Percentiles rank a stretch among this genome's conserved stretches.
Evolutionary conservation across 1,284 basidiomycete species (phyloP).

Genomic region (Rhodofomes roseus): DNA sequence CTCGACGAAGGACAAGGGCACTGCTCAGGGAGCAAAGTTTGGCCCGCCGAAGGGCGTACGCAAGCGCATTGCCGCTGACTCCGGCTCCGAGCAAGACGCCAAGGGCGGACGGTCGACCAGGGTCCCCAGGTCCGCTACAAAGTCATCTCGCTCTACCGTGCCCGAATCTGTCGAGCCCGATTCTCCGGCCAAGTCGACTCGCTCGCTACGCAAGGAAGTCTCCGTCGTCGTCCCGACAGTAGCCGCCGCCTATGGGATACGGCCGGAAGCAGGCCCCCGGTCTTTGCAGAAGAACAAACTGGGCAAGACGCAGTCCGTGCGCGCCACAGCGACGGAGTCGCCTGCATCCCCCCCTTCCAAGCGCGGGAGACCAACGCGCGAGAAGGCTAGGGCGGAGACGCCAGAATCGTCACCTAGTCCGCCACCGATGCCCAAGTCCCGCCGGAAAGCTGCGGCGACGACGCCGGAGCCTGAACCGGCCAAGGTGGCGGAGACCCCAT

Average conservation of each 20-base stretch:
- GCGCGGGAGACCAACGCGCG: background rate
- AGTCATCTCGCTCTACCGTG: background rate
- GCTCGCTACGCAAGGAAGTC: background rate
- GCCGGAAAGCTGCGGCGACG: background rate
- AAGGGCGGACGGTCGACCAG: background rate
- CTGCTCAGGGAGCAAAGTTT: background rate
- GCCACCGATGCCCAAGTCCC: background rate
- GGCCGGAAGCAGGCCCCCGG: background rate
- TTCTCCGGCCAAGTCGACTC: background rate
- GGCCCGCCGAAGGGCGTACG: background rate
- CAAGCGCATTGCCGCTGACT: background rate
- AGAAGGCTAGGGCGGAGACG: background rate
- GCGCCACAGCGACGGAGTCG: constrained; percentile 4
- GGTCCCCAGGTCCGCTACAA: background rate
- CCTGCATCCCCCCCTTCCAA: constrained; percentile 3
- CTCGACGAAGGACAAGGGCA: background rate
- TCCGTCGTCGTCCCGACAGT: constrained; percentile 7
- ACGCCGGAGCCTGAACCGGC: constrained; percentile 15
- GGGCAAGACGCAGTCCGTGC: constrained; percentile 1
- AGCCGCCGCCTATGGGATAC: background rate
- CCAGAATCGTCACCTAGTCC: background rate
- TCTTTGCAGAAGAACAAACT: background rate
- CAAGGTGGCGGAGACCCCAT: constrained; percentile 6
- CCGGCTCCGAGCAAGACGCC: background rate
- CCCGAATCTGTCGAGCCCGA: background rate